These are phyloP conservation scores for Houttuynia cordata DNA, from an alignment of 164 flowering plant genomes.

Conservation along the genomic window DNA sequence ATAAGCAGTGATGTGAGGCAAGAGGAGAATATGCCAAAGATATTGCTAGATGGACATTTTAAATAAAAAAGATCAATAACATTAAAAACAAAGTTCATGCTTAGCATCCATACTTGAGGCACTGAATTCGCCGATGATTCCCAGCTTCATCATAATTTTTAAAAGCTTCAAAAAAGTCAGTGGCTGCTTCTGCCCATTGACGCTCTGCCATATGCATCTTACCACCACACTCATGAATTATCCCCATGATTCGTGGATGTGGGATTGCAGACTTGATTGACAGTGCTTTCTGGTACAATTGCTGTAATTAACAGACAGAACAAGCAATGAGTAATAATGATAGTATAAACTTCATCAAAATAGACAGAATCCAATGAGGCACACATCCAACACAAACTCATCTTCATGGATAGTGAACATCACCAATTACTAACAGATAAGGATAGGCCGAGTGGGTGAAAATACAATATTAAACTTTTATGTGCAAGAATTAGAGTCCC, in stretches of 20 bases:
- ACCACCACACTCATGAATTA: constrained; percentile 98
- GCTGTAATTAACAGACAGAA: constrained; percentile 37
- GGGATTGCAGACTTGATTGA: constrained; percentile 97
- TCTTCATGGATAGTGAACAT: neutral
- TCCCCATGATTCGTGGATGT: constrained; percentile 99
- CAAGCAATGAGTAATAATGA: neutral
- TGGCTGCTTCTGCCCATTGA: constrained; percentile 98
- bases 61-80: neutral
- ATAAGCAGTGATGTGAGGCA: neutral
- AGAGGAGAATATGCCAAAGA: neutral
- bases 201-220: constrained; percentile 99
- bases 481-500: neutral
- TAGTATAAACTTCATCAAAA: neutral
- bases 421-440: too few relatives aligned
- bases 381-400: neutral
- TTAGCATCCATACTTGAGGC: constrained; percentile 61
- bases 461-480: too few relatives aligned
- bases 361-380: neutral
- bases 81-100: neutral
- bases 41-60: neutral
- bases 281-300: constrained; percentile 90
- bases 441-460: neutral
- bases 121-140: constrained; percentile 93
- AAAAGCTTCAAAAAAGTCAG: constrained; percentile 98
- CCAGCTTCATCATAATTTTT: constrained; percentile 99